Percentiles rank a stretch among this genome's conserved stretches.
Conservation (phyloP, 2,329 filamentous ascomycete genomes). For the Paecilomyces niveus region DNA sequence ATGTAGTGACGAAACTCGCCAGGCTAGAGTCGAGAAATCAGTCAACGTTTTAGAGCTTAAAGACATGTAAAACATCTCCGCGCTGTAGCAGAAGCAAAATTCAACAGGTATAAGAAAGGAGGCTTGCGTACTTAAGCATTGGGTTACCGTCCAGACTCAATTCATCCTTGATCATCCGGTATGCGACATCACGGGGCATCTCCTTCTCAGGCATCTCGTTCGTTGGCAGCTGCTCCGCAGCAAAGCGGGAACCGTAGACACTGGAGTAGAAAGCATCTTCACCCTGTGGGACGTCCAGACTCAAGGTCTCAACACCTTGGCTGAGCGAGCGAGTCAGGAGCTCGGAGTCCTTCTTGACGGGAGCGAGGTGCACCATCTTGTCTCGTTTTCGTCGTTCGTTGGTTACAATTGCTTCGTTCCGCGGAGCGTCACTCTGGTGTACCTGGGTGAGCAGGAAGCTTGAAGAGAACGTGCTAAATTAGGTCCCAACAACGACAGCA, state of each 20-base stretch:
- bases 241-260: constrained; percentile 84
- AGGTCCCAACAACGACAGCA: not conserved
- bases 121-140: constrained; percentile 52
- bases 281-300: constrained; percentile 34
- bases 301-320: constrained; percentile 41
- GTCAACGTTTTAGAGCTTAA: not conserved
- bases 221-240: constrained; percentile 69
- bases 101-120: not conserved
- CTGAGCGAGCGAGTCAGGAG: constrained; percentile 26
- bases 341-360: constrained; percentile 30
- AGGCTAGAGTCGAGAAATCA: constrained; percentile 47
- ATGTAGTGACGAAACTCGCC: constrained; percentile 90
- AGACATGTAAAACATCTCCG: not conserved
- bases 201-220: constrained; percentile 81
- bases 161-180: constrained; percentile 94
- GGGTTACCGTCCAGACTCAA: constrained; percentile 86
- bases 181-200: constrained; percentile 90
- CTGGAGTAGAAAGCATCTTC: constrained; percentile 58
- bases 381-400: not conserved
- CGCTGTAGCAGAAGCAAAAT: not conserved
- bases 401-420: not conserved
- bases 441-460: not conserved
- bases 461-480: not conserved
- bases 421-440: not conserved
- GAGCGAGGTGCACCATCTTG: constrained; percentile 38